Percentiles rank a stretch among this genome's conserved stretches.
Conservation (phyloP, 169 alveolate genomes). For the Plasmodium billcollinsi region DNA sequence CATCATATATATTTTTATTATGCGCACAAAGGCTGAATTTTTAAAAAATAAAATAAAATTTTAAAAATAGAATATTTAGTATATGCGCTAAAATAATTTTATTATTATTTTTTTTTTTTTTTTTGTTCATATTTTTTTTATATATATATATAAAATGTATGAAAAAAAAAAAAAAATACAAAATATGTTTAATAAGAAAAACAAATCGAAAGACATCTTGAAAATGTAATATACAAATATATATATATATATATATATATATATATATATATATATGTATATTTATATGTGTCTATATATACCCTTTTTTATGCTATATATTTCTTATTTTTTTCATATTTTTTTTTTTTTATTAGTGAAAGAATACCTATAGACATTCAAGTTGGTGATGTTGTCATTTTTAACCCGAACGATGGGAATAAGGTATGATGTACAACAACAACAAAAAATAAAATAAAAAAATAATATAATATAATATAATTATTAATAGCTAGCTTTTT, state of each 20-base stretch:
- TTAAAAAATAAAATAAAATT: constrained; percentile 49
- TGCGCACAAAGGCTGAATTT: constrained; percentile 75
- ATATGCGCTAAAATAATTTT: constrained; percentile 53
- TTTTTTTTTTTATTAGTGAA: constrained; percentile 39
- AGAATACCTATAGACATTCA: constrained; percentile 69
- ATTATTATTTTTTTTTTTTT: constrained; percentile 26
- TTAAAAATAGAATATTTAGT: constrained; percentile 64
- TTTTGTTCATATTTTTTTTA: constrained; percentile 4
- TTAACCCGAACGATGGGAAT: constrained; percentile 75
- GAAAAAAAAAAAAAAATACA: constrained; percentile 50
- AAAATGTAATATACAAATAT: neutral
- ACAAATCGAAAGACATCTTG: neutral
- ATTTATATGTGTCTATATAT: neutral
- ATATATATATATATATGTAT: too few species aligned
- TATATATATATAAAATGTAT: constrained; percentile 6
- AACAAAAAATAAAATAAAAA: neutral
- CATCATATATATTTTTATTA: neutral
- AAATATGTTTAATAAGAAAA: neutral
- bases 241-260: neutral
- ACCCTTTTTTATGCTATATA: neutral
- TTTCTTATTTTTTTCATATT: constrained; percentile 3
- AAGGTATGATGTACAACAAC: constrained; percentile 20
- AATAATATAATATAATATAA: neutral
- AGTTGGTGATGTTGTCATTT: constrained; percentile 62
- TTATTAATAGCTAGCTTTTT: neutral